Evolutionary conservation across 1,284 basidiomycete genomes (phyloP).

Genomic region (Ustilago hordei): DNA sequence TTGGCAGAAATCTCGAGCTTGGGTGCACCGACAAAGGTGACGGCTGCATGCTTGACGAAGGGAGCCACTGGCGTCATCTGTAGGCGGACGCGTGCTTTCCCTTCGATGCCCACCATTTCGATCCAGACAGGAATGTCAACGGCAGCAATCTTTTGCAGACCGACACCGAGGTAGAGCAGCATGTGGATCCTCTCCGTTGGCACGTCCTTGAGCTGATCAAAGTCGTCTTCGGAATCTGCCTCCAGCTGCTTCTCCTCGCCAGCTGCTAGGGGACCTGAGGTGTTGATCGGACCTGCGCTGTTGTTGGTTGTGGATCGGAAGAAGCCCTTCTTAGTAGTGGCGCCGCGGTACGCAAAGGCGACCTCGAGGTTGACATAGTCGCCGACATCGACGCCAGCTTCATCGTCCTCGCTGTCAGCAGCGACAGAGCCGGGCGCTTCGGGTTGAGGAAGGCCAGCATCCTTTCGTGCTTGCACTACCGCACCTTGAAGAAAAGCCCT

Average conservation of each 20-base stretch:
- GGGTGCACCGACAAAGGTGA: constrained; percentile 61
- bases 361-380: constrained; percentile 64
- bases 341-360: constrained; percentile 58
- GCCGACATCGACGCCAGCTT: constrained; percentile 48
- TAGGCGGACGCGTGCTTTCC: constrained; percentile 62
- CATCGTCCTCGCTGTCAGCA: constrained; percentile 23
- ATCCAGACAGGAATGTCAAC: constrained; percentile 65
- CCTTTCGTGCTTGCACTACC: constrained; percentile 30
- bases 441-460: constrained; percentile 16
- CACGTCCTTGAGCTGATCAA: constrained; percentile 33
- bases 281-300: constrained; percentile 18
- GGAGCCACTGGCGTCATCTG: constrained; percentile 62
- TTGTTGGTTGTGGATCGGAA: constrained; percentile 37
- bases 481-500: constrained; percentile 48
- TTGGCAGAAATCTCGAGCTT: constrained; percentile 64
- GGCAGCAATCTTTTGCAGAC: constrained; percentile 64
- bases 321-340: constrained; percentile 33
- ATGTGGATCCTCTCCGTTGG: constrained; percentile 56
- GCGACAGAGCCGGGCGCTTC: constrained; percentile 8
- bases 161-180: constrained; percentile 61
- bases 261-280: constrained; percentile 17
- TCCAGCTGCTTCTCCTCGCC: constrained; percentile 14
- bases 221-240: constrained; percentile 22
- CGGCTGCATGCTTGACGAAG: constrained; percentile 63
- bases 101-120: constrained; percentile 64